A percentile compares a stretch with the other conserved stretches of the same genome.
Conservation (phyloP, 768 basidiomycete genomes). For the Tricholoma furcatifolium region DNA sequence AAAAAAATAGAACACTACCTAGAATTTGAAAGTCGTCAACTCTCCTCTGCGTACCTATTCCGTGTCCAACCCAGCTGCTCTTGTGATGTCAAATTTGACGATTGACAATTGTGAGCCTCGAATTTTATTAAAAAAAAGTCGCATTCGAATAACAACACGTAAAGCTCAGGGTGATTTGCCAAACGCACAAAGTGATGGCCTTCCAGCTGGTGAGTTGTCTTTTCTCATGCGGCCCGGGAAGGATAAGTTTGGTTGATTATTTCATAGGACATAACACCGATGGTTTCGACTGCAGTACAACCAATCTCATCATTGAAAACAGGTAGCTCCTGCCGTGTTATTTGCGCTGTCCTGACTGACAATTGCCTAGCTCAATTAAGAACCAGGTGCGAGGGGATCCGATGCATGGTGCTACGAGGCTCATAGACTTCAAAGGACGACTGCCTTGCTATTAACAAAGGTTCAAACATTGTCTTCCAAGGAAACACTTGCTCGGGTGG, state of each 20-base stretch:
- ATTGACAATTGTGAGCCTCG: conserved; percentile 55
- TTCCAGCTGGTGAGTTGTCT: conserved; percentile 36
- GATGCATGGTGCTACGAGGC: not conserved
- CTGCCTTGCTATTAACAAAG: conserved; percentile 54
- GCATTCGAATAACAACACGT: not conserved
- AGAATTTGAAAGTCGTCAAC: conserved; percentile 41
- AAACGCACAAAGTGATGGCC: conserved; percentile 49
- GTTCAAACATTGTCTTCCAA: conserved; percentile 44
- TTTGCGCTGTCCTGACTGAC: not conserved
- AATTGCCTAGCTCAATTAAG: conserved; percentile 25
- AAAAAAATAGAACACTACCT: conserved; percentile 12
- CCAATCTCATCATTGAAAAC: conserved; percentile 37
- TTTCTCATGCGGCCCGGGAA: not conserved
- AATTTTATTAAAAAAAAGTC: not conserved
- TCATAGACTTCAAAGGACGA: conserved; percentile 41
- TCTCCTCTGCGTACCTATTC: conserved; percentile 39
- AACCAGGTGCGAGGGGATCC: conserved; percentile 29
- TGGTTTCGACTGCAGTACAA: conserved; percentile 43
- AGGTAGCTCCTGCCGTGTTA: conserved; percentile 25
- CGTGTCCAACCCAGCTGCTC: conserved; percentile 36
- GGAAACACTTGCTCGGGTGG: conserved; percentile 56
- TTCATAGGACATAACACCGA: conserved; percentile 45
- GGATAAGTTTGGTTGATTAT: not conserved
- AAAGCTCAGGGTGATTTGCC: conserved; percentile 51
- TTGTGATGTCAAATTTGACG: conserved; percentile 42